Conservation (phyloP, 345 rosid genomes). For the Firmiana major region DNA sequence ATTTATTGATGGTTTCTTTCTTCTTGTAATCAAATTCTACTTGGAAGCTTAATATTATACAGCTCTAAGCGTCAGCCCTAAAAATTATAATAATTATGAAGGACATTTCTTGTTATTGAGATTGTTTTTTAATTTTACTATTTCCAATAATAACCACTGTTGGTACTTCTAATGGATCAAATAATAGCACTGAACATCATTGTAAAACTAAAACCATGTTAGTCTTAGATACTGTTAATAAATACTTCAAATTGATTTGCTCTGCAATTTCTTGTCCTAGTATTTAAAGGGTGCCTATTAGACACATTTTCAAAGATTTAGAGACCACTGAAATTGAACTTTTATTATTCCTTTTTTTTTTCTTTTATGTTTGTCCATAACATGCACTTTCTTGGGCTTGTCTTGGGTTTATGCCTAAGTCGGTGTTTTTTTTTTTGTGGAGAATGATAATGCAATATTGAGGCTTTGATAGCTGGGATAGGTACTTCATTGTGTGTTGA, state of each 20-base stretch:
- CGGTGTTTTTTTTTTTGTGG: neutral
- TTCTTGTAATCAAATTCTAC: neutral
- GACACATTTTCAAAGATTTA: neutral
- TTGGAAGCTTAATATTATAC: neutral
- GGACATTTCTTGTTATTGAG: neutral
- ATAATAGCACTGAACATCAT: neutral
- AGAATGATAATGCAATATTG: neutral
- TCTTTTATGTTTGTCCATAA: neutral
- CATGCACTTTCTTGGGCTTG: neutral
- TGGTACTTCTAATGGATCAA: no score
- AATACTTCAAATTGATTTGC: neutral
- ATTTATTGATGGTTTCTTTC: neutral
- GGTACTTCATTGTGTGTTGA: neutral
- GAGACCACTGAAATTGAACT: neutral
- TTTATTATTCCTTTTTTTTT: neutral
- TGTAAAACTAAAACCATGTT: neutral
- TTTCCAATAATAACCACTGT: no score
- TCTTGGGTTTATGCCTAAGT: neutral
- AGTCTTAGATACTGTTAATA: neutral
- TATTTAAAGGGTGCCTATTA: neutral
- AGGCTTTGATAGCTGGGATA: neutral
- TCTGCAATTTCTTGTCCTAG: neutral
- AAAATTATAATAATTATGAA: neutral
- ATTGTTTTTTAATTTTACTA: no score
- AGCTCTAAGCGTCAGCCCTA: neutral